Percentiles rank a stretch among this genome's conserved stretches.
Conservation (phyloP, 768 basidiomycete species). For the Tylopilus vinaceipallidus region DNA sequence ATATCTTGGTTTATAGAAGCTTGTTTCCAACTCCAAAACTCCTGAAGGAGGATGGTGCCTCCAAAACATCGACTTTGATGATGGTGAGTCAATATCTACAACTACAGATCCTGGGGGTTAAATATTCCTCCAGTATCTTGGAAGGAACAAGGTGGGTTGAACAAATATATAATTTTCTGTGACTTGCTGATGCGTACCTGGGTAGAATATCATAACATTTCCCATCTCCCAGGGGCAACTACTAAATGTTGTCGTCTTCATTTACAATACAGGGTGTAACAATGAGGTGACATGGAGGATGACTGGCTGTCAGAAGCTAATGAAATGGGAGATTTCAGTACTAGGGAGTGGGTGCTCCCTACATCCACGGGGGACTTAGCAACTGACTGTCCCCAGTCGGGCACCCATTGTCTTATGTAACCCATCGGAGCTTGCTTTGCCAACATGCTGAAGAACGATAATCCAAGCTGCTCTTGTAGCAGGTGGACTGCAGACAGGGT, state of each 20-base stretch:
- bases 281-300: too few species aligned
- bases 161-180: neutral
- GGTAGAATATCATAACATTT: conserved; percentile 40
- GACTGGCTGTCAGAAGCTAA: too few species aligned
- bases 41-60: conserved; percentile 32
- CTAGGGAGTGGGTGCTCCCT: too few species aligned
- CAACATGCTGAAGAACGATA: too few species aligned
- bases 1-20: too few species aligned
- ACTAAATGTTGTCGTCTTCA: conserved; percentile 36
- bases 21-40: conserved; percentile 17
- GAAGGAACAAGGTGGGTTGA: conserved; percentile 19
- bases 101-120: neutral
- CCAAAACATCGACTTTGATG: conserved; percentile 27
- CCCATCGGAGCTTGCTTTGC: too few species aligned
- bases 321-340: too few species aligned
- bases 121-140: conserved; percentile 21
- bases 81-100: conserved; percentile 3
- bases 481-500: too few species aligned
- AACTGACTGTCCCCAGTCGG: too few species aligned
- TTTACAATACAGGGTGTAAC: conserved; percentile 26
- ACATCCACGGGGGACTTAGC: too few species aligned
- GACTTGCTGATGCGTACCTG: neutral
- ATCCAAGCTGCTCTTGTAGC: too few species aligned
- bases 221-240: conserved; percentile 37
- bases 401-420: too few species aligned